Percentiles rank a stretch among this genome's conserved stretches.
Evolutionary conservation across 2,329 filamentous ascomycete genomes (phyloP).

Genomic region (Chaetomiaceae sp.): DNA sequence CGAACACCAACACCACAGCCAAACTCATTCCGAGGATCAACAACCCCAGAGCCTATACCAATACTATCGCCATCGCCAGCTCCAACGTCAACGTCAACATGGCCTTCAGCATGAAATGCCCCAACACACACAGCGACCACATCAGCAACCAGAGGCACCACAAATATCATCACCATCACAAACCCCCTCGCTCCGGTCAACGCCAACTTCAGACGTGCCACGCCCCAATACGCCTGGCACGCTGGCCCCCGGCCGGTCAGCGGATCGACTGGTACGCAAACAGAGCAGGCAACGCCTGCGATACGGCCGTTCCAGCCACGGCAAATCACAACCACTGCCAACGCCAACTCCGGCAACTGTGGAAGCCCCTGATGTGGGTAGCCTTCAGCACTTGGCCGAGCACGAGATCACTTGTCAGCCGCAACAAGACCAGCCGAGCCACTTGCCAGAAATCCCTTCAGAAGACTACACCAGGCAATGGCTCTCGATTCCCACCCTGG

Average conservation of each 20-base stretch:
- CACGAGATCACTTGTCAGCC: conserved; percentile 14
- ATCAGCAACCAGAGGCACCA: no score
- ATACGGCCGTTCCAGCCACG: conserved; percentile 3
- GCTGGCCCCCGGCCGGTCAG: conserved; percentile 1
- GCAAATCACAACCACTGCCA: conserved; percentile 2
- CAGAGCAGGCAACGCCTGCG: conserved; percentile 25
- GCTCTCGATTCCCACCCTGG: background rate
- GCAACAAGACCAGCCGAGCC: conserved; percentile 5
- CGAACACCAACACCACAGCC: conserved; percentile 3
- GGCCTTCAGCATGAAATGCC: no score
- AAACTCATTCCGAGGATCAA: background rate
- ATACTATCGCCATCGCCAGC: background rate
- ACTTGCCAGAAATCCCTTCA: background rate
- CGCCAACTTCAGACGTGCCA: background rate
- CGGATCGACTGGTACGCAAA: conserved; percentile 22
- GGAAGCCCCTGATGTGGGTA: background rate
- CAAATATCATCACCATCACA: no score
- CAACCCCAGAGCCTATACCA: no score
- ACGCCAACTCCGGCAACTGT: background rate
- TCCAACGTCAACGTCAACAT: background rate
- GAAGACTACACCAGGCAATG: background rate
- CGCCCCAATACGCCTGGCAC: background rate
- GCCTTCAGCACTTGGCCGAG: conserved; percentile 5
- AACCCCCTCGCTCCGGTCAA: no score
- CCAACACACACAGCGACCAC: no score